Conservation (phyloP, 208 protist species). For the Trypanosoma boissoni region DNA sequence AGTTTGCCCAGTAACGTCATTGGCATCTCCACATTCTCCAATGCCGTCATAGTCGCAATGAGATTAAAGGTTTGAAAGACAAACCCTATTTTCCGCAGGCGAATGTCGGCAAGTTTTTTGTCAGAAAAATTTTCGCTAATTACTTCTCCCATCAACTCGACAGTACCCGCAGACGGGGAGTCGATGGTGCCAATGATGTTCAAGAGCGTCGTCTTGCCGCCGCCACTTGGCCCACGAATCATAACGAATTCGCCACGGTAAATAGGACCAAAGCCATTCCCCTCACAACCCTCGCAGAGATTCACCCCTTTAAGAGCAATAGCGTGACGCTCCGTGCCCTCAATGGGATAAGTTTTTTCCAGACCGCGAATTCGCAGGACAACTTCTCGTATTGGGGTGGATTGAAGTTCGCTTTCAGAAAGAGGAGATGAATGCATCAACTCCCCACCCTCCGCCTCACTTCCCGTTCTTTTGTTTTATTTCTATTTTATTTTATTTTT, state of each 20-base stretch:
- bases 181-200: slow-evolving; percentile 95
- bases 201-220: slow-evolving; percentile 95
- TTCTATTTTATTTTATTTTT: neutral
- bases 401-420: too few relatives aligned
- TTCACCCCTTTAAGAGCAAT: slow-evolving; percentile 64
- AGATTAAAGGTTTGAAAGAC: slow-evolving; percentile 99
- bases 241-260: slow-evolving; percentile 96
- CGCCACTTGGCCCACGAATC: slow-evolving; percentile 95
- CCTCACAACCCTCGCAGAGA: slow-evolving; percentile 35
- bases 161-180: slow-evolving; percentile 65
- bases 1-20: slow-evolving; percentile 94
- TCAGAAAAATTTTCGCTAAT: slow-evolving; percentile 77
- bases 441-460: too few relatives aligned
- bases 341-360: slow-evolving; percentile 71
- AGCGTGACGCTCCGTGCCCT: slow-evolving; percentile 45
- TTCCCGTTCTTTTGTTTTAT: too few relatives aligned
- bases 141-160: slow-evolving; percentile 80
- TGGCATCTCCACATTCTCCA: slow-evolving; percentile 97
- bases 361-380: slow-evolving; percentile 59
- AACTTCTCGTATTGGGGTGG: too few relatives aligned
- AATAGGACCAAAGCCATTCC: slow-evolving; percentile 54
- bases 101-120: slow-evolving; percentile 81
- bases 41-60: slow-evolving; percentile 95
- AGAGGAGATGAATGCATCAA: too few relatives aligned
- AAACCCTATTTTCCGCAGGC: slow-evolving; percentile 93